Percentiles rank a stretch among this genome's conserved stretches.
These are phyloP conservation scores for Hyphopichia homilentoma DNA, from an alignment of 805 yeast genomes.

Conservation along the genomic window DNA sequence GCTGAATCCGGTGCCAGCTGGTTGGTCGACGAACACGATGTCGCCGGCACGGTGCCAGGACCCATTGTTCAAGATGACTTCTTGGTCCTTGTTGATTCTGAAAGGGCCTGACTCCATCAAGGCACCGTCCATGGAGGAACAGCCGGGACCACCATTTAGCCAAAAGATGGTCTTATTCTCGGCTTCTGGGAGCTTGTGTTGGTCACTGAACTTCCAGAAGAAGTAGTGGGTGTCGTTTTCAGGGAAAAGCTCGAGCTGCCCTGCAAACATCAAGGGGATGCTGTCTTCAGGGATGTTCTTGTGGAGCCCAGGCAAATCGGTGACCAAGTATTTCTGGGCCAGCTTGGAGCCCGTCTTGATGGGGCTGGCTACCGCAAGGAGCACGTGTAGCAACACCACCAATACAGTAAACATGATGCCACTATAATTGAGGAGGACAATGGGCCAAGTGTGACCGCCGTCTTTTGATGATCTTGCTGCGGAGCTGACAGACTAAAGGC, in stretches of 20 bases:
- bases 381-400: no score
- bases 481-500: no score
- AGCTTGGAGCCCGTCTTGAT: constrained; percentile 1
- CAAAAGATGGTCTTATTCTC: constrained; percentile 62
- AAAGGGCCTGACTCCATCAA: constrained; percentile 90
- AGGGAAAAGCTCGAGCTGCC: constrained; percentile 57
- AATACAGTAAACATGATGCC: no score
- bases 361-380: no score
- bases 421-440: neutral
- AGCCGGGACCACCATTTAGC: constrained; percentile 99
- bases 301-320: constrained; percentile 35
- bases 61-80: constrained; percentile 58
- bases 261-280: constrained; percentile 59
- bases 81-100: constrained; percentile 45
- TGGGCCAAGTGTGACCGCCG: no score
- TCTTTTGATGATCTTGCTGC: no score
- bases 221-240: constrained; percentile 59
- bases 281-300: constrained; percentile 26
- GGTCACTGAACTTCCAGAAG: constrained; percentile 68
- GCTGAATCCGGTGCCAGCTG: constrained; percentile 91
- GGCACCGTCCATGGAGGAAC: constrained; percentile 98
- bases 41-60: constrained; percentile 83
- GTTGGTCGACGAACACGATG: constrained; percentile 87
- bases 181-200: constrained; percentile 23
- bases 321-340: constrained; percentile 15